Base-by-base conservation (phyloP, 2,329 filamentous ascomycete species). In the Grosmannia penicillata region DNA sequence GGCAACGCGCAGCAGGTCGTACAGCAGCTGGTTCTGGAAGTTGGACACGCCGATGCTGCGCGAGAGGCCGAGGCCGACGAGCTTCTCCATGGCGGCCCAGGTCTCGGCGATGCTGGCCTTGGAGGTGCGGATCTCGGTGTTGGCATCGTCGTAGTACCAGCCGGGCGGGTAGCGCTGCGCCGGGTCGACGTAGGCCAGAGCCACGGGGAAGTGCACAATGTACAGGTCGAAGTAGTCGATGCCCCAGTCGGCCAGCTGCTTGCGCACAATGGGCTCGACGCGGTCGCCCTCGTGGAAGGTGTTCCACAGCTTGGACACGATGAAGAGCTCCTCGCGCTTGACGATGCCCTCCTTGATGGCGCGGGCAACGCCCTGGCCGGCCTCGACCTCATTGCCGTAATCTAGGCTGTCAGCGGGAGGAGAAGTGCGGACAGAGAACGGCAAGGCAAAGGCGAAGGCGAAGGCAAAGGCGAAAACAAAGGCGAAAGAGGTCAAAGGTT, bases 261-360 rank as follows among this genome's bases (percentile, higher is more conserved):
- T 78, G 58, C 74, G 74, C 59, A 67, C 71, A 54, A 91, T 85
- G 42, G 77, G 76, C 60, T 79, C 75, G 45, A 89, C 82, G 50
- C 72, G 70, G 49, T 89, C 78, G 50, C 68, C 69, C 52, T 89
- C 80, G 67, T 93, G 84, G 73, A 86, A 93, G 48, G 78, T 78
- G 66, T 89, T 86, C 85, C 86, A 93, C 42, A 94, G 78, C 69
- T 93, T 94, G 60, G 80, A 85, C 47, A 87, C 82, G 55, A 94
- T 77, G 73, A 93, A 93, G 56, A 93, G 80, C 19, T 94, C 84
- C 60, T 82, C 75, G 43, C 83, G 79, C 66, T 78, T 85, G 49
- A 87, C 82, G 42, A 89, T 59, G 31, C 82, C 81, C 9, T 91
- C 83, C 54, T 79, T 71, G 61, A 91, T 84, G 52, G 83, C 83